Base-by-base conservation (phyloP, 768 basidiomycete genomes). In the Rhodotorula kratochvilovae region DNA sequence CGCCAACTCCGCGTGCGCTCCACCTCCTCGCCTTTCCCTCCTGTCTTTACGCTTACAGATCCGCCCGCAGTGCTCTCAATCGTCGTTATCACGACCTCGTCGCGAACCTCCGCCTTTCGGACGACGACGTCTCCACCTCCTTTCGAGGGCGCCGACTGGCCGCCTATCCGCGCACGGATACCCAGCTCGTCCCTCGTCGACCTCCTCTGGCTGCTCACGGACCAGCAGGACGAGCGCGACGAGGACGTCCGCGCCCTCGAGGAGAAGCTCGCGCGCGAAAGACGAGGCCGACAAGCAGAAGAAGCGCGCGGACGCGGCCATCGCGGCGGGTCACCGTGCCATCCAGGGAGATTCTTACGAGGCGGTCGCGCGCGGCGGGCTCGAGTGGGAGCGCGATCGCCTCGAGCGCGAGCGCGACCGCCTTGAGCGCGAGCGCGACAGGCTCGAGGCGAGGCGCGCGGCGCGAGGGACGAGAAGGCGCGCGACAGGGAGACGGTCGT, bases 171-270 rank as follows among this genome's bases (percentile, higher is more conserved):
- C 62, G 35, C 16, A n/a, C n/a, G 43, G 27, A 6, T 29, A 7
- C 51, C 5, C 21, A 5, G 2, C 19, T 13, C 29, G 23, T 33
- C n/a, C 5, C 63, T 64, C 43, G 23, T 56, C 42, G 69, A 70
- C 53, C 53, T 60, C 29, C 53, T 70, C 10, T 70, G 68, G 68
- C 35, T 60, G 11, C 29, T 70, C 42, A 50, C 48, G 25, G 68
- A 70, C 48, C 43, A 33, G 23, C 35, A 68, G 8, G 27, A 4
- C 31, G 67, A 68, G 45, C 31, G 31, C 27, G 42, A 56, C 6
- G 51, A 61, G 3, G 60, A 46, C 42, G 15, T 27, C 31, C 12
- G 16, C 25, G 25, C 10, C 19, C 36, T n/a, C 57, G 29, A 31
- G 29, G 50, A 27, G 10, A 36, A 50, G 46, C 12, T 72, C 42